Conservation (phyloP, 2,329 filamentous ascomycete species). For the Claviceps sorghi region DNA sequence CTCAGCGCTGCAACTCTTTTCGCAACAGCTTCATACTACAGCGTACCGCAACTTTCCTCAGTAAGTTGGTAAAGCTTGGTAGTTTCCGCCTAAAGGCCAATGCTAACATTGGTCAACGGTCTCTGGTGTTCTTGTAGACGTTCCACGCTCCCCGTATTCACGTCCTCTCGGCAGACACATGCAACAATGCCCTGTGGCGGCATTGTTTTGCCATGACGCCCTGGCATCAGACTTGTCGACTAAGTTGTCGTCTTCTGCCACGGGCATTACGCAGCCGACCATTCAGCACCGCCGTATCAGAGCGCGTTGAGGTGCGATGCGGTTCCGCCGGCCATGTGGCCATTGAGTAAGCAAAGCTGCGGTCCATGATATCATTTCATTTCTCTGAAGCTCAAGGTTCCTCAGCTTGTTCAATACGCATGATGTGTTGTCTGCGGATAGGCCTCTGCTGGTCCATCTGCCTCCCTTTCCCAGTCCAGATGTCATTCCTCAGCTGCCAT, state of each 20-base stretch:
- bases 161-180: background rate
- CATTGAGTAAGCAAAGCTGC: slow-evolving; percentile 30
- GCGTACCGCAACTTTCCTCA: background rate
- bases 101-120: background rate
- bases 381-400: background rate
- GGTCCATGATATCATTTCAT: background rate
- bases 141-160: background rate
- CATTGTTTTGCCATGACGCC: background rate
- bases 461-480: slow-evolving; percentile 29
- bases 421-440: slow-evolving; percentile 16
- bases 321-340: slow-evolving; percentile 35
- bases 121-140: background rate
- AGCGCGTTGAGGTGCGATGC: slow-evolving; percentile 31
- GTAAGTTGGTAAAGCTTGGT: background rate
- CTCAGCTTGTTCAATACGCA: slow-evolving; percentile 30
- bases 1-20: background rate
- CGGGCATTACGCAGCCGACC: background rate
- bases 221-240: background rate
- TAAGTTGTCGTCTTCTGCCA: background rate
- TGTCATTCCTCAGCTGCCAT: slow-evolving; percentile 20
- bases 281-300: slow-evolving; percentile 9
- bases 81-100: too few species aligned
- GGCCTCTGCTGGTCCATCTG: slow-evolving; percentile 39
- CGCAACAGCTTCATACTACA: background rate
- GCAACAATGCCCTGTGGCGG: background rate